Conservation (phyloP, 192 early-diverging fungal species). For the Piromyces sp. region DNA sequence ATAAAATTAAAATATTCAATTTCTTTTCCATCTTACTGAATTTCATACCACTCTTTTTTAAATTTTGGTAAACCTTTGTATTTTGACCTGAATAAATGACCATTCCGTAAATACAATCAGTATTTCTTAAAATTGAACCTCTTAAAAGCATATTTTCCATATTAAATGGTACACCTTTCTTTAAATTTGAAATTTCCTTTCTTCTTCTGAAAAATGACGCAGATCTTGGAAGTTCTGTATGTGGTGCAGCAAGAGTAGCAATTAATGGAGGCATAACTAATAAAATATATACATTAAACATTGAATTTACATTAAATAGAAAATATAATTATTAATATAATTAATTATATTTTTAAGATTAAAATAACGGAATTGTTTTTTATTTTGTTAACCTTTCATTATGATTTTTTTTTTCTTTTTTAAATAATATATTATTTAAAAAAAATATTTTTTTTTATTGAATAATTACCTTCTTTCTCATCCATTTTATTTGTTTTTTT, state of each 20-base stretch:
- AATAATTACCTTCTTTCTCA: constrained; percentile 1
- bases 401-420: too few relatives aligned
- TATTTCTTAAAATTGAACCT: constrained; percentile 22
- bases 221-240: neutral
- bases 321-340: constrained; percentile 2
- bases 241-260: neutral
- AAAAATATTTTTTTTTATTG: too few relatives aligned
- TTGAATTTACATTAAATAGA: too few relatives aligned
- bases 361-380: too few relatives aligned
- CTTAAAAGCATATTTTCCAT: constrained; percentile 1
- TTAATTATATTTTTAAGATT: too few relatives aligned
- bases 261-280: too few relatives aligned
- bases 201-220: neutral
- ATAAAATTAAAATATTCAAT: neutral
- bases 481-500: neutral
- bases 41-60: neutral
- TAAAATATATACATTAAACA: too few relatives aligned
- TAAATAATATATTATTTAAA: too few relatives aligned
- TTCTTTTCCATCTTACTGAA: neutral
- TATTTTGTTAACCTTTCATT: too few relatives aligned
- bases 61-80: constrained; percentile 16
- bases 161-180: neutral
- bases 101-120: constrained; percentile 17
- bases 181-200: neutral
- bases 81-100: constrained; percentile 36